Conservation (phyloP, 305 asterid genomes). For the Fraxinus sp. region DNA sequence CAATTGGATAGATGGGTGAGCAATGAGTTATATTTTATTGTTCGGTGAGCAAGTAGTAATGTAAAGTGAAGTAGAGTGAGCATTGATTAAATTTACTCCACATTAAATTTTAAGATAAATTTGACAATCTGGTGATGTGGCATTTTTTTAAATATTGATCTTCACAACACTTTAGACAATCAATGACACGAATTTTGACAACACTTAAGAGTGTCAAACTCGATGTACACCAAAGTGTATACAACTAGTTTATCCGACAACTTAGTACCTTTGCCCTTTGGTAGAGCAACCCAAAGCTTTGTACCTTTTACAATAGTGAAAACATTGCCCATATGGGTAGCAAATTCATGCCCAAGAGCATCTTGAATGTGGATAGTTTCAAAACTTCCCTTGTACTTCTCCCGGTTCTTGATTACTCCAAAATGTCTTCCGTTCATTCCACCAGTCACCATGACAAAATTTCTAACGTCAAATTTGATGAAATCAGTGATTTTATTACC, state of each 20-base stretch:
- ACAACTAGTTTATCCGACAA: no score
- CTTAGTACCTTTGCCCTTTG: conserved; percentile 26
- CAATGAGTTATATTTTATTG: no score
- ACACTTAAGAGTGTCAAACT: no score
- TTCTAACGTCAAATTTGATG: conserved; percentile 30
- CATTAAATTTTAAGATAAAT: no score
- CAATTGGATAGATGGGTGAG: no score
- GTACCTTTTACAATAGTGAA: conserved; percentile 28
- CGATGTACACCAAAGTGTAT: no score
- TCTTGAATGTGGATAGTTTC: conserved; percentile 28
- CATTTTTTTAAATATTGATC: no score
- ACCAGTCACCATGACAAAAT: conserved; percentile 26
- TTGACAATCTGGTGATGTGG: background rate
- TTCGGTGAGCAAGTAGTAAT: no score
- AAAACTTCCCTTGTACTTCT: conserved; percentile 27
- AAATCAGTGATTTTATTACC: conserved; percentile 21
- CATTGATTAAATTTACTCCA: no score
- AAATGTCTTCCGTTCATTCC: conserved; percentile 28
- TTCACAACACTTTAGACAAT: background rate
- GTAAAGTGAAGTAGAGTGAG: no score
- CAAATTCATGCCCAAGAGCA: conserved; percentile 24
- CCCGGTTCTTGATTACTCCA: conserved; percentile 27
- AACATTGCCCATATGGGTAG: conserved; percentile 26
- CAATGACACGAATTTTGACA: no score
- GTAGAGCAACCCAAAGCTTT: conserved; percentile 26